These are phyloP conservation scores for Cordyceps fumosorosea DNA, from an alignment of 2,329 filamentous ascomycete species.

Conservation along the genomic window DNA sequence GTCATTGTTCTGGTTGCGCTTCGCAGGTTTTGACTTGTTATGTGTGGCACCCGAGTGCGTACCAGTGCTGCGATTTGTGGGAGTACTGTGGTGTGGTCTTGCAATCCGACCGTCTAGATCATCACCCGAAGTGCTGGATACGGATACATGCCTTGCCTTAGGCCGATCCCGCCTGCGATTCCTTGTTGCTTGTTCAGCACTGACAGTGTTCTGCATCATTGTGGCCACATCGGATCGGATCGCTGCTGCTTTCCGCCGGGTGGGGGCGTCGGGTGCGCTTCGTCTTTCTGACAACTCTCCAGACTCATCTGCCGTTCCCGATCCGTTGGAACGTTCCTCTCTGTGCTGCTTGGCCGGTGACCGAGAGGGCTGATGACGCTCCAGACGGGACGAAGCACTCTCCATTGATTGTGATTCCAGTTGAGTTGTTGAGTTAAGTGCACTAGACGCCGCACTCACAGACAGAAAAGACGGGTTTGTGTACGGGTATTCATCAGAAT, in stretches of 20 bases:
- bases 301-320: constrained; percentile 18
- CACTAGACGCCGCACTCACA: constrained; percentile 50
- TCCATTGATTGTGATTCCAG: not conserved
- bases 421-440: constrained; percentile 32
- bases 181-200: constrained; percentile 15
- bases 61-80: not conserved
- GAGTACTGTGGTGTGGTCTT: constrained; percentile 7
- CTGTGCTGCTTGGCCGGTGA: constrained; percentile 2
- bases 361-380: not conserved
- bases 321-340: constrained; percentile 15
- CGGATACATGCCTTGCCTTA: constrained; percentile 4
- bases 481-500: constrained; percentile 34
- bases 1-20: constrained; percentile 28
- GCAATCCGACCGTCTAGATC: constrained; percentile 9
- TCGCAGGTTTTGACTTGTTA: constrained; percentile 15
- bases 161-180: constrained; percentile 18
- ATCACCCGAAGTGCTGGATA: constrained; percentile 20
- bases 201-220: constrained; percentile 13
- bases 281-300: constrained; percentile 8
- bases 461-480: constrained; percentile 41
- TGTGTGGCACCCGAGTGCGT: not conserved
- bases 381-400: not conserved
- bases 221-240: constrained; percentile 13
- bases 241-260: constrained; percentile 16
- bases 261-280: not conserved